Conservation (phyloP, 2,329 filamentous ascomycete genomes). For the Ophiocordyceps camponoti-rufipedis region DNA sequence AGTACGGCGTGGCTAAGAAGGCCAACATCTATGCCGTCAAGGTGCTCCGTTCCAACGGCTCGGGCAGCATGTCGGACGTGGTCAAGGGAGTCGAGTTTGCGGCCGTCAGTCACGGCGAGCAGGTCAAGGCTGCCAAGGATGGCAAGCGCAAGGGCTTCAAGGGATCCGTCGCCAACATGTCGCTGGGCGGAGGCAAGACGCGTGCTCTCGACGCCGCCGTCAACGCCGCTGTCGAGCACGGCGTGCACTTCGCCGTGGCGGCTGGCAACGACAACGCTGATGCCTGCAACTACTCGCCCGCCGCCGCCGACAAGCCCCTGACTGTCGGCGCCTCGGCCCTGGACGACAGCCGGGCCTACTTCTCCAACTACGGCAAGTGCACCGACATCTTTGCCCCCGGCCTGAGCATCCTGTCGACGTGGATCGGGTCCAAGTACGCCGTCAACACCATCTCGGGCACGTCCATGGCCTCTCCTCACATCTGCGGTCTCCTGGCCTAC, state of each 20-base stretch:
- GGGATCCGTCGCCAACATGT: constrained; percentile 99
- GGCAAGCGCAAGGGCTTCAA: constrained; percentile 95
- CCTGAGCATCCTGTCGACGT: constrained; percentile 92
- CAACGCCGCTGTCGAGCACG: constrained; percentile 79
- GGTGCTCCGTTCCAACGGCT: constrained; percentile 93
- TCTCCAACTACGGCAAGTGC: constrained; percentile 99
- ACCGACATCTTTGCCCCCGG: constrained; percentile 98
- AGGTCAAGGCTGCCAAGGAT: constrained; percentile 61
- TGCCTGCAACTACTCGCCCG: constrained; percentile 98
- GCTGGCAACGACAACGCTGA: constrained; percentile 98
- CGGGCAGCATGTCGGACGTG: constrained; percentile 95
- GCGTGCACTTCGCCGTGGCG: constrained; percentile 94
- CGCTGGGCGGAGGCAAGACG: constrained; percentile 93
- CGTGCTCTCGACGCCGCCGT: constrained; percentile 78
- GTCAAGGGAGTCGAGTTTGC: constrained; percentile 97
- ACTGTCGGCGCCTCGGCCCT: constrained; percentile 93
- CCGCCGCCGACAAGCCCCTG: constrained; percentile 76
- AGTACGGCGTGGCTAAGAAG: constrained; percentile 99
- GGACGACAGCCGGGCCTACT: constrained; percentile 92
- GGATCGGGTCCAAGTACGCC: constrained; percentile 92
- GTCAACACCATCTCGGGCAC: constrained; percentile 99
- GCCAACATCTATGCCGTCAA: constrained; percentile 93
- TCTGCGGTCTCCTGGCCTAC: constrained; percentile 92
- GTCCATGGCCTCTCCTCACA: constrained; percentile 96
- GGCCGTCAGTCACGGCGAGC: constrained; percentile 58